Percentiles rank a stretch among this genome's conserved stretches.
Evolutionary conservation across 2,329 filamentous ascomycete species (phyloP).

Genomic region (Pseudogymnoascus sp.): DNA sequence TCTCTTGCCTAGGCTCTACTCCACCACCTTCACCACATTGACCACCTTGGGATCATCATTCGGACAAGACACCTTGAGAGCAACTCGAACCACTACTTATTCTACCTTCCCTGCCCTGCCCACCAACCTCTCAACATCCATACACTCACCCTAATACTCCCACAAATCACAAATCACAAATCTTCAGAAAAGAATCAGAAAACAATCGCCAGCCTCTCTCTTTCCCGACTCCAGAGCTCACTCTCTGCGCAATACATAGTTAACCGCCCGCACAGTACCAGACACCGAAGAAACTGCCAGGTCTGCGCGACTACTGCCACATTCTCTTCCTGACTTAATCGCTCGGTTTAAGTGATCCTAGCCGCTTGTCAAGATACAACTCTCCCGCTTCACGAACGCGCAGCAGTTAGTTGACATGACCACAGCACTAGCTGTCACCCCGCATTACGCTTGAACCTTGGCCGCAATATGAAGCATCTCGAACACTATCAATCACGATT

Average conservation of each 20-base stretch:
- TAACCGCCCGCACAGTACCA: background rate
- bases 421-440: constrained; percentile 8
- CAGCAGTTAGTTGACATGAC: constrained; percentile 5
- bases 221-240: background rate
- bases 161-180: background rate
- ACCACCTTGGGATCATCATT: constrained; percentile 6
- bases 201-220: background rate
- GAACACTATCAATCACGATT: constrained; percentile 21
- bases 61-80: constrained; percentile 2
- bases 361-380: background rate
- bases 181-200: background rate
- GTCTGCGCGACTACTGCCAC: background rate
- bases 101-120: background rate
- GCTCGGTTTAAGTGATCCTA: background rate
- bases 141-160: background rate
- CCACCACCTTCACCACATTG: background rate
- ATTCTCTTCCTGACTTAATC: background rate
- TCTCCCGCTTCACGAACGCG: background rate
- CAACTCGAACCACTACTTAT: background rate
- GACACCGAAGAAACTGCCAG: background rate
- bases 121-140: background rate
- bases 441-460: constrained; percentile 11
- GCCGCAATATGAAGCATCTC: constrained; percentile 29
- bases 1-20: background rate
- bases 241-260: background rate